Evolutionary conservation across 2,329 filamentous ascomycete genomes (phyloP).

Genomic region (Bipolaris gigantea): DNA sequence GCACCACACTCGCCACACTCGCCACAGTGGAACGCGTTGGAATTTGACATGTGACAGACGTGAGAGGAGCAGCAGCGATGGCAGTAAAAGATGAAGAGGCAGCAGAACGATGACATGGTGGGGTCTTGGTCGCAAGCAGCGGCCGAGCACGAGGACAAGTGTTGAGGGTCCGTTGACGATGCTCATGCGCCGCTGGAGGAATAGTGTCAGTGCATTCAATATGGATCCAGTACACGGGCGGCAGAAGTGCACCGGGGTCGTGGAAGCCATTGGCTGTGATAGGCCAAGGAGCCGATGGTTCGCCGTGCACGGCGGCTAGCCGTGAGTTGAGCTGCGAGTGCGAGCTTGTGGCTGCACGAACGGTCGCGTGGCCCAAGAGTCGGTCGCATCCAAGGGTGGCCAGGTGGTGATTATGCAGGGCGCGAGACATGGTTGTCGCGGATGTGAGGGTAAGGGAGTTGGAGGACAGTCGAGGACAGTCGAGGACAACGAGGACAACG

Average conservation of each 20-base stretch:
- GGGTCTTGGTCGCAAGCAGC: background rate
- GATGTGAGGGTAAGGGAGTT: background rate
- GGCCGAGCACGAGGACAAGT: background rate
- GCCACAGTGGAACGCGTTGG: conserved; percentile 32
- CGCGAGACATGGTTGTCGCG: conserved; percentile 5
- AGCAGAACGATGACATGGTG: background rate
- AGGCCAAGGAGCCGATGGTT: conserved; percentile 25
- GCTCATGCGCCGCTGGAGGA: conserved; percentile 15
- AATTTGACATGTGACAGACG: conserved; percentile 34
- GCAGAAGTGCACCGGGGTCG: conserved; percentile 26
- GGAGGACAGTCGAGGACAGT: no score
- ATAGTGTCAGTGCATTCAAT: conserved; percentile 17
- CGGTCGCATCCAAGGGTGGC: conserved; percentile 11
- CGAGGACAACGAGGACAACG: background rate
- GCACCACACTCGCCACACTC: conserved; percentile 25
- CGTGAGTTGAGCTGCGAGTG: conserved; percentile 17
- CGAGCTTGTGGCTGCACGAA: conserved; percentile 29
- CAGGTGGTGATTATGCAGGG: conserved; percentile 14
- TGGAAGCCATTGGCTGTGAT: conserved; percentile 26
- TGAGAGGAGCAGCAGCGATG: background rate
- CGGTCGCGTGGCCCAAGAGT: conserved; percentile 18
- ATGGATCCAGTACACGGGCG: conserved; percentile 23
- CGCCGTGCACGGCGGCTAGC: conserved; percentile 32
- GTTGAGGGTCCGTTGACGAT: conserved; percentile 18
- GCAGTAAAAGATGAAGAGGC: background rate